phyloP scores from a whole-genome alignment of 495 filamentous ascomycete species.

The Trichoderma erinaceum region DNA sequence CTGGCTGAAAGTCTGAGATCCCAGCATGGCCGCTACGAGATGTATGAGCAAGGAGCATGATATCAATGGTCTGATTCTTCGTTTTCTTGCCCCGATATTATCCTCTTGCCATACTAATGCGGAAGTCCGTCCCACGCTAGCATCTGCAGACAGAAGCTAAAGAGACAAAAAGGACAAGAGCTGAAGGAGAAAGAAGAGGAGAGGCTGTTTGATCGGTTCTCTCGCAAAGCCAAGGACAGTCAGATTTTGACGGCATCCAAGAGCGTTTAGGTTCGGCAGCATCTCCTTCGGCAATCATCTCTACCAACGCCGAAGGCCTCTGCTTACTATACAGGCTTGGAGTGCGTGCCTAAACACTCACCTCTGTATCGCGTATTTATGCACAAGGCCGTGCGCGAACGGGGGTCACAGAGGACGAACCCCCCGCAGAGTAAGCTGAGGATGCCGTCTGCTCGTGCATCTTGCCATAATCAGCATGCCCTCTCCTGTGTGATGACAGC shows the following conservation, averaged over 20 bases:
- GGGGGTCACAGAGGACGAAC: constrained; percentile 7
- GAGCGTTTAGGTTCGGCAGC: background rate
- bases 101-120: background rate
- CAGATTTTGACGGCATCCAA: background rate
- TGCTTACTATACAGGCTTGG: background rate
- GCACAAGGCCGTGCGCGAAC: constrained; percentile 8
- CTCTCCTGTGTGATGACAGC: constrained; percentile 13
- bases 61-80: constrained; percentile 1
- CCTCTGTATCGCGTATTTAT: background rate
- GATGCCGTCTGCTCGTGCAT: constrained; percentile 2
- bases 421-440: constrained; percentile 10
- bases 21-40: background rate
- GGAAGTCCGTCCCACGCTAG: background rate
- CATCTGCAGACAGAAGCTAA: background rate
- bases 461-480: background rate
- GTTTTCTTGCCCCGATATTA: background rate
- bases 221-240: background rate
- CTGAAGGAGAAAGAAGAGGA: background rate
- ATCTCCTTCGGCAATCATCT: background rate
- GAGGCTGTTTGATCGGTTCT: background rate
- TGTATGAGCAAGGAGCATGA: background rate
- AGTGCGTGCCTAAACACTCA: background rate
- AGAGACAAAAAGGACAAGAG: background rate
- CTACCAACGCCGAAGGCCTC: background rate
- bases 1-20: background rate